These are phyloP conservation scores for Phytopythium litorale DNA, from an alignment of 352 stramenopile genomes.

Conservation along the genomic window DNA sequence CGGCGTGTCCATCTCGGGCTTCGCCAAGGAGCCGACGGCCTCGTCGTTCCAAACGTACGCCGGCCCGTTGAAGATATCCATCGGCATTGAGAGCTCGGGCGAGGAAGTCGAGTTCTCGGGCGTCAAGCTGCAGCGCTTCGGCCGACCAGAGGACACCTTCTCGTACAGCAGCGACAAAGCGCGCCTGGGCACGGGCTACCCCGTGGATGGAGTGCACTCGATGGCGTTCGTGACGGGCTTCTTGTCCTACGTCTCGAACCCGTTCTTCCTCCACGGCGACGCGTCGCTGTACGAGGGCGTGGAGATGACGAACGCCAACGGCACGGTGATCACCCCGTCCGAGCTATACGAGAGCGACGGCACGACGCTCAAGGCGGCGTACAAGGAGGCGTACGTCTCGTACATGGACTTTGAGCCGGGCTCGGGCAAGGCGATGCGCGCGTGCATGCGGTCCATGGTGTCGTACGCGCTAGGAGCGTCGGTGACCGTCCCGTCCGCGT, in stretches of 20 bases:
- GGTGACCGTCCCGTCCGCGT: conserved; percentile 17
- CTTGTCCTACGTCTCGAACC: conserved; percentile 64
- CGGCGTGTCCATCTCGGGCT: conserved; percentile 44
- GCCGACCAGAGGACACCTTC: conserved; percentile 32
- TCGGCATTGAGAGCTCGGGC: conserved; percentile 39
- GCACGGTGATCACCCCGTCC: conserved; percentile 28
- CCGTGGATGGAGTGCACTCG: conserved; percentile 62
- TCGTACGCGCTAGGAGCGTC: conserved; percentile 53
- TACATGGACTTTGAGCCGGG: conserved; percentile 64
- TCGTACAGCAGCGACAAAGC: conserved; percentile 24
- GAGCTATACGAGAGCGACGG: conserved; percentile 46
- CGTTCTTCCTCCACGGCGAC: conserved; percentile 61
- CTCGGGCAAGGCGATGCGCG: conserved; percentile 67
- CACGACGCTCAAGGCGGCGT: conserved; percentile 34
- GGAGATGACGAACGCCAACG: conserved; percentile 55
- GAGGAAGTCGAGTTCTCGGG: conserved; percentile 36
- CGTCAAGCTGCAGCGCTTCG: conserved; percentile 51
- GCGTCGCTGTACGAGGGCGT: conserved; percentile 35
- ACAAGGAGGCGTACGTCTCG: conserved; percentile 44
- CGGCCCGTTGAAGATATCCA: conserved; percentile 35
- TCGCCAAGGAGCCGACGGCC: conserved; percentile 29
- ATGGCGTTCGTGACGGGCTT: conserved; percentile 66
- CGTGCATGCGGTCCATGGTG: conserved; percentile 52
- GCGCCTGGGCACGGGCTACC: conserved; percentile 35
- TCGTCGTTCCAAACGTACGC: conserved; percentile 39